phyloP scores from a whole-genome alignment of 2,329 filamentous ascomycete genomes.

The Aspergillus phoenicis region DNA sequence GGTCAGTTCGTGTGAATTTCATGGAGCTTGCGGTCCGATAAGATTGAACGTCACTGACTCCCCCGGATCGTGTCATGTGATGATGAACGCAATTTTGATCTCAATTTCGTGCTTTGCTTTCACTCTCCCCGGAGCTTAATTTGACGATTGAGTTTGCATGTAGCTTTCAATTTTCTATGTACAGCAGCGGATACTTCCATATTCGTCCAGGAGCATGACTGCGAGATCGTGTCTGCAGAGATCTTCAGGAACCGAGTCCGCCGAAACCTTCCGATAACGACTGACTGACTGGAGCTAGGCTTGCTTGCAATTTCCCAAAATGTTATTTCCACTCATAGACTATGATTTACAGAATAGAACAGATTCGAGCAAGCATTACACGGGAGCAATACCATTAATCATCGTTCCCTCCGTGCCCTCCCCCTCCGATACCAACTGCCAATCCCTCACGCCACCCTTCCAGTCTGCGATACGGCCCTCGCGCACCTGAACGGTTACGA shows the following conservation, averaged over 20 bases:
- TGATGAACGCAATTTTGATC: not conserved
- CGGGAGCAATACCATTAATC: slow-evolving; percentile 33
- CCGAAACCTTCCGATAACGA: not conserved
- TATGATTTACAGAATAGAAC: not conserved
- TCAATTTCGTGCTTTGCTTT: not conserved
- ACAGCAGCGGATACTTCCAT: not conserved
- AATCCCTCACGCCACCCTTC: slow-evolving; percentile 93
- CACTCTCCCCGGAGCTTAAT: not conserved
- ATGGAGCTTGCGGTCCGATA: not conserved
- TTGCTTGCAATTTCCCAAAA: not conserved
- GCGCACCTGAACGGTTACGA: slow-evolving; percentile 81
- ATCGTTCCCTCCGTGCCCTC: slow-evolving; percentile 26
- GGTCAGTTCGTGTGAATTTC: not conserved
- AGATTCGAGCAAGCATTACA: not conserved
- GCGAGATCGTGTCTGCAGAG: not conserved
- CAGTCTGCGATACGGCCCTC: slow-evolving; percentile 90
- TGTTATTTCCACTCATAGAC: not conserved
- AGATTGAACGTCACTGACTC: slow-evolving; percentile 9
- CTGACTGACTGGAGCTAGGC: not conserved
- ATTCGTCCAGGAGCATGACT: not conserved
- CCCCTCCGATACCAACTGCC: slow-evolving; percentile 48
- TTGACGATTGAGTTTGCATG: not conserved
- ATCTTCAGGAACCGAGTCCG: not conserved
- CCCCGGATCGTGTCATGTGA: slow-evolving; percentile 20
- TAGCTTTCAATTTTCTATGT: not conserved